Percentiles rank a stretch among this genome's conserved stretches.
phyloP scores from a whole-genome alignment of 306 rosid species.

The Vigna hirtella region DNA sequence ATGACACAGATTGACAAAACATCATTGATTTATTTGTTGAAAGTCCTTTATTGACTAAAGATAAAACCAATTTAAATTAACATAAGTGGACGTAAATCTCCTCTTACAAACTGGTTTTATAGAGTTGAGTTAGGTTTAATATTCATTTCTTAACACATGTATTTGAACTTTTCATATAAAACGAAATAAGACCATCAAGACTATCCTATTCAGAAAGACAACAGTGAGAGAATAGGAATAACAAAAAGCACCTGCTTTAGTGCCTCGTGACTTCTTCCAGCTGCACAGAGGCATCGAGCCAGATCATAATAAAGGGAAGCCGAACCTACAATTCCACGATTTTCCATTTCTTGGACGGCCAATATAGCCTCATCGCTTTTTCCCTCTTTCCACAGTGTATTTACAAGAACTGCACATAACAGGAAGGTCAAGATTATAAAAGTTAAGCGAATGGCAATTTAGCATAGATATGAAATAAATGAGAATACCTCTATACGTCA shows the following conservation, averaged over 20 bases:
- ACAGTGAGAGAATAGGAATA: slow-evolving; percentile 27
- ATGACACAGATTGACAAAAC: neutral
- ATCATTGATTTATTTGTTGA: neutral
- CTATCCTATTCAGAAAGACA: slow-evolving; percentile 8
- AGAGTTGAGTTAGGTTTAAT: too few relatives aligned
- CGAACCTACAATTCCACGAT: slow-evolving; percentile 90
- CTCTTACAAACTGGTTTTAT: too few relatives aligned
- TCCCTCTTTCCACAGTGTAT: slow-evolving; percentile 85
- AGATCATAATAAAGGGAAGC: slow-evolving; percentile 95
- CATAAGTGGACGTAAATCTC: too few relatives aligned
- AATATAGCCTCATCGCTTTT: slow-evolving; percentile 79
- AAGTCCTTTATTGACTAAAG: too few relatives aligned
- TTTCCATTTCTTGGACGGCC: slow-evolving; percentile 83
- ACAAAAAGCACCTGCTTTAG: slow-evolving; percentile 72
- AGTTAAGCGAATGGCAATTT: slow-evolving; percentile 11
- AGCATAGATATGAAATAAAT: slow-evolving; percentile 38
- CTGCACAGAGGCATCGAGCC: slow-evolving; percentile 92
- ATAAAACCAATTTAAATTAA: too few relatives aligned
- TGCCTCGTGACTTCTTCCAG: slow-evolving; percentile 91
- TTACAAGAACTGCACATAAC: slow-evolving; percentile 75
- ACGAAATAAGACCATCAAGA: neutral
- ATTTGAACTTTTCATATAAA: neutral
- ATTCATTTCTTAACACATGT: neutral
- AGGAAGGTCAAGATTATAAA: slow-evolving; percentile 47
- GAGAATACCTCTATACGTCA: slow-evolving; percentile 86